Evolutionary conservation across 2,329 filamentous ascomycete genomes (phyloP), one percentile per base, ranked within the genome.

Genomic region (Uncinocarpus reesii): DNA sequence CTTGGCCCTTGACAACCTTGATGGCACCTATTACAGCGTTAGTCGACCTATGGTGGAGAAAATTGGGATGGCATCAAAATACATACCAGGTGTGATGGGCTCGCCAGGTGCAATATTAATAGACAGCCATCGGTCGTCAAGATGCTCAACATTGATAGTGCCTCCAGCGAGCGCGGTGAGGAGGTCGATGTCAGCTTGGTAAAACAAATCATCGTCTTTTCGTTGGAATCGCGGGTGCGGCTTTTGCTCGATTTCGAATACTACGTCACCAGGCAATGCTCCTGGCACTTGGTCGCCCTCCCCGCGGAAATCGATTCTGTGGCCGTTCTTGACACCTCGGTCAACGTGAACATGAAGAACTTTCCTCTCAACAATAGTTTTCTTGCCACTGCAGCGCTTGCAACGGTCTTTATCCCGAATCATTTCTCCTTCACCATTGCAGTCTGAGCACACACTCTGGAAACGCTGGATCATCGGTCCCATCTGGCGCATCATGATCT

Each of bases 391-490:
- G 74, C 92, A 98, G 65, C 80, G 78, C 81, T 95, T 96, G 84
- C 92, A 98, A 62, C 87, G 84, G 68, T 98, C 92, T 76, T 93
- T 93, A 58, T 96, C 90, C 64, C 86, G 87, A 68, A 98, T 90
- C 56, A 84, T 88, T 74, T 98, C 92, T 52, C 92, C 90, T 70
- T 98, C 92, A 55, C 93, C 93, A 60, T 92, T 90, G 68, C 92
- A 98, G 72, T 98, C 93, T 23, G 89, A 86, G 78, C 92, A 98
- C 60, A 95, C 89, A 24, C 90, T 96, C 77, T 98, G 92, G 81
- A 98, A 98, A 50, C 92, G 86, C 74, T 98, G 93, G 60, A 98
- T 96, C 92, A 98, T 98, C 52, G 92, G 92, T 44, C 92, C 92
- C 89, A 98, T 96, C 72, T 98, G 92, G 65, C 93, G 85, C 92